These are phyloP conservation scores for Mitragyna speciosa DNA, from an alignment of 257 asterid species.

Conservation along the genomic window DNA sequence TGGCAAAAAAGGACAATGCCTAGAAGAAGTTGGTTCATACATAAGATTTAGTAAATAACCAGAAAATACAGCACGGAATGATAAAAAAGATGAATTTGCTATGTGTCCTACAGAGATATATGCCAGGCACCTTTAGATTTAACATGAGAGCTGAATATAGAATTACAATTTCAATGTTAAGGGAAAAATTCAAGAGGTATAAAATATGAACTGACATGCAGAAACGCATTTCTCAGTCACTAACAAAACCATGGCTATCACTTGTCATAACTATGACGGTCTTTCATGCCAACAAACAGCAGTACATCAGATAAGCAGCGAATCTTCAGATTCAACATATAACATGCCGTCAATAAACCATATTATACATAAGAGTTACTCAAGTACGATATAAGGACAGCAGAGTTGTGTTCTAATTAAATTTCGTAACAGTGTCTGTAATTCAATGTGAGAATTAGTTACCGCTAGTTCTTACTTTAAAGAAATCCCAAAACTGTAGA, in stretches of 20 bases:
- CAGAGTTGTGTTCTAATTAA: not conserved
- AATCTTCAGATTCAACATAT: not conserved
- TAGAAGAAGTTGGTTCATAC: not conserved
- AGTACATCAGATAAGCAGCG: not conserved
- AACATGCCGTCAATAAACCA: not conserved
- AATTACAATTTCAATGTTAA: not conserved
- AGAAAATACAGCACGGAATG: not conserved
- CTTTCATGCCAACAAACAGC: not conserved
- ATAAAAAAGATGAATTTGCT: not conserved
- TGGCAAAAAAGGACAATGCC: not conserved
- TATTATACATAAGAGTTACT: too few relatives aligned
- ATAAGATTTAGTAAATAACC: not conserved
- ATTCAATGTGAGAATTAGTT: slow-evolving; percentile 14
- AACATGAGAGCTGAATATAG: not conserved
- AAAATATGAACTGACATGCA: not conserved
- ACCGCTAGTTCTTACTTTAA: slow-evolving; percentile 60
- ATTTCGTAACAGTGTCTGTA: slow-evolving; percentile 4
- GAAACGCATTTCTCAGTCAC: not conserved
- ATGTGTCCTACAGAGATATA: not conserved
- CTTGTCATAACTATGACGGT: too few relatives aligned
- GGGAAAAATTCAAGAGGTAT: not conserved
- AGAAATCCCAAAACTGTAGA: slow-evolving; percentile 87
- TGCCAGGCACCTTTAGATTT: not conserved
- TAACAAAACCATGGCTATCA: not conserved
- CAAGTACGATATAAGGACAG: not conserved